phyloP scores from a whole-genome alignment of 2,329 filamentous ascomycete species.

The Colletotrichum sp. region DNA sequence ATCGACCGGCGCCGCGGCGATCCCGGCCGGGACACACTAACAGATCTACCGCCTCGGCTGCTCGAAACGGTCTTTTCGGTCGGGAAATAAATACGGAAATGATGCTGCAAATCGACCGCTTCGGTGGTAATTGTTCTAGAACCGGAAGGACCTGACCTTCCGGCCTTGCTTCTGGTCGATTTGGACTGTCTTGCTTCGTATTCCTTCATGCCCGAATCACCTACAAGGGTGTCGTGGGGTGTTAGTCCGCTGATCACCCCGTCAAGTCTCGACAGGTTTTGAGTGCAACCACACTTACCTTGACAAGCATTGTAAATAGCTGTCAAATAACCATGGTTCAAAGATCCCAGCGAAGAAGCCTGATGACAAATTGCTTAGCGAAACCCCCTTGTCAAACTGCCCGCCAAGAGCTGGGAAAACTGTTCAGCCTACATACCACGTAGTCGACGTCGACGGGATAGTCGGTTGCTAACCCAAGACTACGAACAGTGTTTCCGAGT shows the following conservation, averaged over 20 bases:
- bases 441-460: slow-evolving; percentile 73
- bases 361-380: slow-evolving; percentile 33
- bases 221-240: slow-evolving; percentile 22
- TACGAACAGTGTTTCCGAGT: slow-evolving; percentile 69
- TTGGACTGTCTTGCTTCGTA: slow-evolving; percentile 43
- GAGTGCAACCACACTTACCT: slow-evolving; percentile 41
- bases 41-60: slow-evolving; percentile 67
- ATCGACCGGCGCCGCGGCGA: slow-evolving; percentile 14
- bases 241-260: not conserved
- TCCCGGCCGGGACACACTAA: slow-evolving; percentile 36
- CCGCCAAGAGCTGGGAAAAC: not conserved
- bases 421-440: slow-evolving; percentile 54
- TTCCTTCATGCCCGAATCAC: slow-evolving; percentile 51
- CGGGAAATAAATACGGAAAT: slow-evolving; percentile 82
- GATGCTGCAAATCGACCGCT: slow-evolving; percentile 39
- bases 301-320: slow-evolving; percentile 60
- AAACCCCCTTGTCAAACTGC: slow-evolving; percentile 18
- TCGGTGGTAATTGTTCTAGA: slow-evolving; percentile 1
- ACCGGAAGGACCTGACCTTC: not conserved
- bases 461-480: slow-evolving; percentile 64
- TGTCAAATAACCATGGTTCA: slow-evolving; percentile 71
- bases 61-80: slow-evolving; percentile 69
- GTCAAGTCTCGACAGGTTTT: not conserved
- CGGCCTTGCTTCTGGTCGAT: slow-evolving; percentile 31
- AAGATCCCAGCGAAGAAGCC: slow-evolving; percentile 81